These are phyloP conservation scores for Tolypocladium nubicola DNA, from an alignment of 2,329 filamentous ascomycete genomes.

Conservation along the genomic window DNA sequence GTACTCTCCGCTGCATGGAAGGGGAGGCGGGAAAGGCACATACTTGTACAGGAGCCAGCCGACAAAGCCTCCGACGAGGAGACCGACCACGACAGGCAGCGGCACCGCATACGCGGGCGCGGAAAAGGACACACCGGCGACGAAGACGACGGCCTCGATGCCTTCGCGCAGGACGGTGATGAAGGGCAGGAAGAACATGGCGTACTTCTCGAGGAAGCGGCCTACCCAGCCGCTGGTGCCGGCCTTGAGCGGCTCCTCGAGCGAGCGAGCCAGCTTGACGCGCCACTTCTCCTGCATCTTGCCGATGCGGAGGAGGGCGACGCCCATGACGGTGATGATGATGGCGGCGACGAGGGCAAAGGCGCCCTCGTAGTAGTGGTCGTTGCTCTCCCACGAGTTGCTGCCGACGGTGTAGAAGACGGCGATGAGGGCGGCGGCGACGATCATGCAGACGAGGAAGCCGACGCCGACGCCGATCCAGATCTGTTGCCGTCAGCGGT, in stretches of 20 bases:
- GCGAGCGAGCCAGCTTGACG: constrained; percentile 63
- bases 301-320: constrained; percentile 67
- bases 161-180: constrained; percentile 81
- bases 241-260: constrained; percentile 42
- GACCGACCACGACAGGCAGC: constrained; percentile 61
- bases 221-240: constrained; percentile 42
- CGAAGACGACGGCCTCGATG: constrained; percentile 76
- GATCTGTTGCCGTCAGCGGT: constrained; percentile 16
- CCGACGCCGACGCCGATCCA: constrained; percentile 58
- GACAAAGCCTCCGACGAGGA: constrained; percentile 54
- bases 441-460: constrained; percentile 51
- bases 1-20: too few species aligned
- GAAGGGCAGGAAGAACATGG: constrained; percentile 80
- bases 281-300: constrained; percentile 84
- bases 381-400: constrained; percentile 55
- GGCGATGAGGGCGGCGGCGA: constrained; percentile 59
- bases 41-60: constrained; percentile 73
- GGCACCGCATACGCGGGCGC: constrained; percentile 68
- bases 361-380: constrained; percentile 72
- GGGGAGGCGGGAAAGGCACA: constrained; percentile 16
- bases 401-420: constrained; percentile 59
- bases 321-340: constrained; percentile 75
- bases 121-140: constrained; percentile 72
- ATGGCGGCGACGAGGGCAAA: constrained; percentile 66
- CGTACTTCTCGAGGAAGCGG: constrained; percentile 62